Evolutionary conservation across 495 filamentous ascomycete species (phyloP).

Genomic region (Hypoxylon cercidicola): DNA sequence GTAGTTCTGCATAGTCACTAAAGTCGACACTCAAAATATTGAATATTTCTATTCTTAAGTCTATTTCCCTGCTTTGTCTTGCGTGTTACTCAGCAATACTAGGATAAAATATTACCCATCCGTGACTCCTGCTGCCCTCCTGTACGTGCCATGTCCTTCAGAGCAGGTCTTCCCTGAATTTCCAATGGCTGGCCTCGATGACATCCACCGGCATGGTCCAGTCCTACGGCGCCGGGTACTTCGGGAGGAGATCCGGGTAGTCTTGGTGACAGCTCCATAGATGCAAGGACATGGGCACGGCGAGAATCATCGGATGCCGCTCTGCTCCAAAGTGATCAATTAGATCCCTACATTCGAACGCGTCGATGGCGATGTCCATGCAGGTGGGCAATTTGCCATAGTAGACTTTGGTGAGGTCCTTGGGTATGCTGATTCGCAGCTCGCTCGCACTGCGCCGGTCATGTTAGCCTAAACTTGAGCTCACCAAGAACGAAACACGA

Average conservation of each 20-base stretch:
- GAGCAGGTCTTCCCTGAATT: conserved; percentile 30
- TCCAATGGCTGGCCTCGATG: conserved; percentile 39
- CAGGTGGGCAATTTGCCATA: conserved; percentile 27
- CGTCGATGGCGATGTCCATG: conserved; percentile 30
- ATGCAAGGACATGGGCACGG: conserved; percentile 36
- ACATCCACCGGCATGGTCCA: conserved; percentile 36
- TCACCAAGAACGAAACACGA: not conserved
- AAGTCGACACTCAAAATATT: not conserved
- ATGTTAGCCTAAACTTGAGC: conserved; percentile 3
- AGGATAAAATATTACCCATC: not conserved
- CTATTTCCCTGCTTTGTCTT: too few species aligned
- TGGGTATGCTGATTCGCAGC: conserved; percentile 30
- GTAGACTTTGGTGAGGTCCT: conserved; percentile 32
- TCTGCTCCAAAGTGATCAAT: conserved; percentile 35
- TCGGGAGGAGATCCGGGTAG: conserved; percentile 38
- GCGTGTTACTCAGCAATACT: not conserved
- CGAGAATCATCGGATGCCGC: conserved; percentile 35
- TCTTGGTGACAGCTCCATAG: conserved; percentile 36
- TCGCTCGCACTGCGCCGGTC: conserved; percentile 14
- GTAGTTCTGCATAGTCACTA: too few species aligned
- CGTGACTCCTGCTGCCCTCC: not conserved
- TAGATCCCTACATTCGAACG: conserved; percentile 25
- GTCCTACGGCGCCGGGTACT: conserved; percentile 37
- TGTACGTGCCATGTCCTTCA: not conserved
- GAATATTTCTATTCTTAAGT: not conserved